Base-by-base conservation (phyloP, 2,329 filamentous ascomycete species). In the Pestalotiopsis sp. region DNA sequence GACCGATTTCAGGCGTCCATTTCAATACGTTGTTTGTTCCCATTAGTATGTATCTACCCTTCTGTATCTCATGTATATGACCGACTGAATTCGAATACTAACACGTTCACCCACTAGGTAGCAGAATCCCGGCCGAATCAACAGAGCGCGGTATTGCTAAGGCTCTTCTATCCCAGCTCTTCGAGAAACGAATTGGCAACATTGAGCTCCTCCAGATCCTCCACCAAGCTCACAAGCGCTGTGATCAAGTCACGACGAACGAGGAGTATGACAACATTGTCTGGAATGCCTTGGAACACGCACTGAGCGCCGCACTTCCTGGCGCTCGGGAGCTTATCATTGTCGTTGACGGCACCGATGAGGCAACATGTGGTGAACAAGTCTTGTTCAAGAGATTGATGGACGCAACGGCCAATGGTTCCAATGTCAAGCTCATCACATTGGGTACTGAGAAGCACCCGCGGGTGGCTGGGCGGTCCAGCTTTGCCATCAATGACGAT, bases 131-230 rank as follows among this genome's bases (percentile, higher is more conserved):
- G 0, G 76, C 75, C 1, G 75, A 78, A 60, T 75, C 77, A 1
- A 75, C 75, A 1, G 72, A 77, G 2, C 72, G 74, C 9, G 77
- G 78, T 4, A 73, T 81, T 63, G 77, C 73, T 14, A 81, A 81
- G 66, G 68, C 75, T 1, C 77, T 82, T 23, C 75, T 82, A 17
- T 73, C 67, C 58, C 80, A 82, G 66, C 73, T 82, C 0, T 79
- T 82, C 52, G 75, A 77, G 31, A 78, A 77, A 68, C 76, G 79
- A 41, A 81, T 81, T 64, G 80, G 80, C 2, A 81, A 82, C 66
- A 72, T 80, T 17, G 73, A 76, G n/a, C 74, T 82, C 3, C 76
- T 80, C 23, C 73, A 81, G 13, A 76, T 79, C 25, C 72, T 82
- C 11, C 69, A 69, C 0, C 77, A 80, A 12, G 77, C 78, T 1